Evolutionary conservation across 2,329 filamentous ascomycete genomes (phyloP), one percentile per base, ranked within the genome.

Genomic region (Lasiodiplodia theobromae): DNA sequence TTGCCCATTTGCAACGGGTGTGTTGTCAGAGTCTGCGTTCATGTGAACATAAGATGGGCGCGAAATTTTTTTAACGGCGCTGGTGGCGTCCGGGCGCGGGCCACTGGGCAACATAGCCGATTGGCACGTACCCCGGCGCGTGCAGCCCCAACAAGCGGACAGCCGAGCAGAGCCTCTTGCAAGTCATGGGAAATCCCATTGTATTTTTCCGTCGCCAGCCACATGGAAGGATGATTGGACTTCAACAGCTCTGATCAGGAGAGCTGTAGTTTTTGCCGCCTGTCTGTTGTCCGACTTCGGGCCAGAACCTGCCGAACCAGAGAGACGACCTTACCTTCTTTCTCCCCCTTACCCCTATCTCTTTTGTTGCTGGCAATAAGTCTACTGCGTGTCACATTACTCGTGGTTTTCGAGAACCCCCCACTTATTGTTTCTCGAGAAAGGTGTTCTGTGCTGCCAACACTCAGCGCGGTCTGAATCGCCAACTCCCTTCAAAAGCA

Each of bases 91-190:
- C n/a, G 60, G n/a, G 60, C 60, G n/a, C 47, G 44, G 47, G 12
- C 28, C 60, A 44, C 12, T 16, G 58, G 40, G 58, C 47, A 62
- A 62, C 40, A 62, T 62, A 51, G 58, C 58, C 58, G 58, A 62
- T 25, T 2, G n/a, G 40, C 18, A 47, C 21, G 56, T n/a, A 18
- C n/a, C n/a, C 37, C 14, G 14, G 31, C 21, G 28, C 52, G 8
- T 38, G n/a, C 31, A 14, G 34, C 18, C 58, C 40, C 58, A 49
- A 62, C 40, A 62, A 49, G 40, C 58, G 25, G 37, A 62, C 40
- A 51, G 21, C 40, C 25, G 40, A 25, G 25, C 40, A 40, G 38
- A 57, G 57, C 57, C 40, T 47, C 25, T 12, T 40, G 57, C 40
- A 49, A 18, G 21, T 18, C 14, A 31, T 23, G 57, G 44, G 12